Evolutionary conservation across 2,329 filamentous ascomycete species (phyloP), one percentile per base, ranked within the genome.

Genomic region (Amesomyces nigricolor): DNA sequence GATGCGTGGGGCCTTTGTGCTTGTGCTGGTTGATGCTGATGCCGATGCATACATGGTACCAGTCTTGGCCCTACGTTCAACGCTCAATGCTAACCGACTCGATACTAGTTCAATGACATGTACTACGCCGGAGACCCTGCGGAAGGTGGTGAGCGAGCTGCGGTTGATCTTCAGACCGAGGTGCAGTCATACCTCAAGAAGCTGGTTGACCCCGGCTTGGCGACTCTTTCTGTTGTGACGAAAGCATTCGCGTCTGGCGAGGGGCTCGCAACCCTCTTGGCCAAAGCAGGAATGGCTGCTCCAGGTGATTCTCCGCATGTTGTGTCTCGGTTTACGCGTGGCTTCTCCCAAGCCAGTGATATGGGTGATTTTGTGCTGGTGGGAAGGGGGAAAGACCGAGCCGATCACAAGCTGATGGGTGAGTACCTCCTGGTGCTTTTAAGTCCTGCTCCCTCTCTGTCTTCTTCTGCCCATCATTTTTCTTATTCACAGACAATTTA

Each of bases 341-440:
- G 59, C 11, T 61, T 61, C 19, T 59, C 59, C 5, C 59, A 61
- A 22, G 57, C 30, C 6, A 49, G 57, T 14, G 54, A 61, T 9
- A 51, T 56, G 51, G 53, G 57, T 42, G 59, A 61, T 46, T 59
- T 59, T 47, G 57, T 59, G 4, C 39, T 61, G 5, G 57, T 59
- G 26, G 59, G 57, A 16, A 57, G 53, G 48, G 59, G 57, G 6
- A 61, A 61, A 26, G 57, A 61, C 30, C 47, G 59, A 22, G 59
- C 54, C 14, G 57, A 61, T 42, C 42, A 57, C 37, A 61, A 61
- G 46, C 13, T 61, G 30, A 59, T 48, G 39, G 52, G 57, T 57
- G 9, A 16, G 53, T 53, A 4, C 29, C 5, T 26, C 5, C 9
- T 7, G 6, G 30, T 19, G 7, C 22, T 10, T 14, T 19, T 10